These are phyloP conservation scores for Podila verticillata DNA, from an alignment of 192 early-diverging fungal species.

Conservation along the genomic window DNA sequence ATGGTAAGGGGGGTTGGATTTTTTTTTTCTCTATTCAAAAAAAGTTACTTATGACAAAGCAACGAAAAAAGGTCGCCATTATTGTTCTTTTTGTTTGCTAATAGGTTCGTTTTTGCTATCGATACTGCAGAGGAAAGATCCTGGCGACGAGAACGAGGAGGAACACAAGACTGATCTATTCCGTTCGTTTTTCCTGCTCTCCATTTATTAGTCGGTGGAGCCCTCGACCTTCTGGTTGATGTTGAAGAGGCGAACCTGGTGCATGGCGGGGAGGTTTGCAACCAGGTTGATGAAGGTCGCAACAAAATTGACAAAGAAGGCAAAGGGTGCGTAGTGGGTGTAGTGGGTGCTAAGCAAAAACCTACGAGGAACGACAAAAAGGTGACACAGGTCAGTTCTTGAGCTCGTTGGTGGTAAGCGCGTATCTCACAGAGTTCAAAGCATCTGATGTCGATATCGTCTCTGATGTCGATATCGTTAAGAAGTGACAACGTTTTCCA, in stretches of 20 bases:
- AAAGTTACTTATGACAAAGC: no score
- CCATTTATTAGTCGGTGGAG: slow-evolving; percentile 23
- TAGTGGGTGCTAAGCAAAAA: slow-evolving; percentile 97
- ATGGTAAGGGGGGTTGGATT: no score
- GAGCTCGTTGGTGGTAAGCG: not conserved
- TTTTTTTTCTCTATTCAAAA: no score
- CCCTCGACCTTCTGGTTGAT: slow-evolving; percentile 72
- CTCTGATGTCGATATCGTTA: not conserved
- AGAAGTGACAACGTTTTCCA: not conserved
- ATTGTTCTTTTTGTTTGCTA: no score
- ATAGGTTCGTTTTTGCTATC: no score
- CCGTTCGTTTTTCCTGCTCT: not conserved
- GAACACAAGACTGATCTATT: not conserved
- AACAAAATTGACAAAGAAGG: slow-evolving; percentile 91
- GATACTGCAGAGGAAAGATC: no score
- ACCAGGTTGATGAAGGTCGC: slow-evolving; percentile 86
- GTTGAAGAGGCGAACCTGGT: slow-evolving; percentile 93
- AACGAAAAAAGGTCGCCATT: no score
- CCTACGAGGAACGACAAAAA: slow-evolving; percentile 41
- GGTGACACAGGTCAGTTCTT: not conserved
- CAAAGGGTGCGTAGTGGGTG: slow-evolving; percentile 91
- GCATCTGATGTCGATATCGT: not conserved
- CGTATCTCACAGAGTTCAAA: no score
- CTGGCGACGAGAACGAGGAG: not conserved
- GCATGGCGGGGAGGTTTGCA: slow-evolving; percentile 92